Conservation (phyloP, 2,329 filamentous ascomycete genomes). For the Phaeosphaeriaceae sp. region DNA sequence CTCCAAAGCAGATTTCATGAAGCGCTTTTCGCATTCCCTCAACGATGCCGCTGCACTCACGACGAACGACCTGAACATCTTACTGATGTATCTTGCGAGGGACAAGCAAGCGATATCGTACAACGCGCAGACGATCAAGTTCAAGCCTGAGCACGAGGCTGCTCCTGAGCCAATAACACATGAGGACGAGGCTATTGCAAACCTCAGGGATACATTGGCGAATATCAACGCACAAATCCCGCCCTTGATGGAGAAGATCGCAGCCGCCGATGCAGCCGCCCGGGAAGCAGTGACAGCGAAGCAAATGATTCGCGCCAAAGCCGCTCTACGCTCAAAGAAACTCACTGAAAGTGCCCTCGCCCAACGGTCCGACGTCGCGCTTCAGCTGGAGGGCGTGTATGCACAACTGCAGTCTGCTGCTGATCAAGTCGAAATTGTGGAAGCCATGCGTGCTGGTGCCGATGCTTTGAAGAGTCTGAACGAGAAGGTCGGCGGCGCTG, state of each 20-base stretch:
- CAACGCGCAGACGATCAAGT: slow-evolving; percentile 80
- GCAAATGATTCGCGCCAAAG: slow-evolving; percentile 77
- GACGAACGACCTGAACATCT: slow-evolving; percentile 74
- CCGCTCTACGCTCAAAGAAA: slow-evolving; percentile 83
- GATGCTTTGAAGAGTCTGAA: slow-evolving; percentile 77
- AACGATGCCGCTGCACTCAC: slow-evolving; percentile 39
- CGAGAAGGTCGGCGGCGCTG: slow-evolving; percentile 76
- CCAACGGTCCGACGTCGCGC: slow-evolving; percentile 75
- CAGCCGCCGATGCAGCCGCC: slow-evolving; percentile 63
- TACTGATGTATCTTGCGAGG: slow-evolving; percentile 62
- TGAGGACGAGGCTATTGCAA: slow-evolving; percentile 83
- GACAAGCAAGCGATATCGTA: slow-evolving; percentile 77
- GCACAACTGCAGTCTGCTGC: slow-evolving; percentile 84
- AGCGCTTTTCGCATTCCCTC: slow-evolving; percentile 39
- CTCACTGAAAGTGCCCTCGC: slow-evolving; percentile 76
- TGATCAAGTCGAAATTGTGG: slow-evolving; percentile 83
- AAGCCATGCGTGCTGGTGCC: slow-evolving; percentile 81
- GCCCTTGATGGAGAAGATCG: slow-evolving; percentile 65
- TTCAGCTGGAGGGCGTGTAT: slow-evolving; percentile 84
- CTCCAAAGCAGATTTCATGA: slow-evolving; percentile 44
- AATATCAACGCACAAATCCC: slow-evolving; percentile 73
- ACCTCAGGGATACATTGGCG: slow-evolving; percentile 75
- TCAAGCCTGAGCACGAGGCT: slow-evolving; percentile 59
- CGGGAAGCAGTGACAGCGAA: slow-evolving; percentile 75
- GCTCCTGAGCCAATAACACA: slow-evolving; percentile 69